phyloP scores from a whole-genome alignment of 2,329 filamentous ascomycete species.

The Pestalotiopsis sp. region DNA sequence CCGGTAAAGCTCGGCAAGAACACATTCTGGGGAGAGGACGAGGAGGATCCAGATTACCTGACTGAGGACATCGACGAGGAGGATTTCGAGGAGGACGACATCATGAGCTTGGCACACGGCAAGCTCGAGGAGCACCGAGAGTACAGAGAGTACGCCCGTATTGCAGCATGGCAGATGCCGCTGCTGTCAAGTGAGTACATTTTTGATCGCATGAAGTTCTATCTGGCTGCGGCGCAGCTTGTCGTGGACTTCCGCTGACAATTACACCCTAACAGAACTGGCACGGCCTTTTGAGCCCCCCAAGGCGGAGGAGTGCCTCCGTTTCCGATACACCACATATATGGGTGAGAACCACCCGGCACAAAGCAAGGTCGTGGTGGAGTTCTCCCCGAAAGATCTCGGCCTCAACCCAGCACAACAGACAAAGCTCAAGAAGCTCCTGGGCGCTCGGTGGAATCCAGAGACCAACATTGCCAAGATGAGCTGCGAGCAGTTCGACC shows the following conservation, averaged over 20 bases:
- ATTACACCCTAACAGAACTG: conserved; percentile 60
- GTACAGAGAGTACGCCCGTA: conserved; percentile 81
- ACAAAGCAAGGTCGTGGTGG: conserved; percentile 89
- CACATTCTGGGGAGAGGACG: conserved; percentile 31
- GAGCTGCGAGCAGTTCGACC: conserved; percentile 85
- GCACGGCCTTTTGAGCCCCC: conserved; percentile 81
- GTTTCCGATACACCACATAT: conserved; percentile 96
- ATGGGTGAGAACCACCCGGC: conserved; percentile 93
- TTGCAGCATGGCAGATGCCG: conserved; percentile 96
- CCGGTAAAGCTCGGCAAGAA: background rate
- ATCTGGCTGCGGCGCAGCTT: background rate
- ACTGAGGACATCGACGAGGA: conserved; percentile 37
- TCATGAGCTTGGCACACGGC: conserved; percentile 79
- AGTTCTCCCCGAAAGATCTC: conserved; percentile 79
- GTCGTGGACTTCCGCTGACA: conserved; percentile 13
- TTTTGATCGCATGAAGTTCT: background rate
- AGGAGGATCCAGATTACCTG: conserved; percentile 29
- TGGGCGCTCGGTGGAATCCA: conserved; percentile 85
- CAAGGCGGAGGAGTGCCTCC: conserved; percentile 68
- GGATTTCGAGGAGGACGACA: conserved; percentile 79
- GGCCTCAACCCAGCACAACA: conserved; percentile 68
- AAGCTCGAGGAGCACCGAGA: conserved; percentile 90
- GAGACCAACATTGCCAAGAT: conserved; percentile 81
- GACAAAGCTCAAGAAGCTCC: conserved; percentile 84
- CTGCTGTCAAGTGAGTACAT: conserved; percentile 76